Evolutionary conservation across 768 basidiomycete genomes (phyloP).

Genomic region (Lactarius psammicola): DNA sequence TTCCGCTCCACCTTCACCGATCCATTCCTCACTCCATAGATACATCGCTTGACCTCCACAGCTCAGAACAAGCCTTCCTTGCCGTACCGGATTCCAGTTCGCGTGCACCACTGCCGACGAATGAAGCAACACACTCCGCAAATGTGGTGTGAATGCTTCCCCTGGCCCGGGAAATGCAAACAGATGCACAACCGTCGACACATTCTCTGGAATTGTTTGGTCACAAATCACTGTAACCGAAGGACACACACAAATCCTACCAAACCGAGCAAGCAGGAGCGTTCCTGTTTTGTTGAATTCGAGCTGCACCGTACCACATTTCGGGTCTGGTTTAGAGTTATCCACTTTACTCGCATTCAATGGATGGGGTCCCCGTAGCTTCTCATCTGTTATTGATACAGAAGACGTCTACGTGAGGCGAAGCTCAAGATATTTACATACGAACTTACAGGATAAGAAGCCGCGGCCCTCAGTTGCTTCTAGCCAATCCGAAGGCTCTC

Average conservation of each 20-base stretch:
- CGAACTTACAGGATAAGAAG: conserved; percentile 73
- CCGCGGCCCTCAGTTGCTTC: conserved; percentile 81
- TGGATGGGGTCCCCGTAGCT: conserved; percentile 54
- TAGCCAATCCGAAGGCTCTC: conserved; percentile 83
- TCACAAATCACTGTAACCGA: conserved; percentile 18
- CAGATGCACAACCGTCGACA: conserved; percentile 63
- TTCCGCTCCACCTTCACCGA: conserved; percentile 52
- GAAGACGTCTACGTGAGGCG: not conserved
- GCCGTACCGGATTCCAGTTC: conserved; percentile 83
- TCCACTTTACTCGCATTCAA: conserved; percentile 53
- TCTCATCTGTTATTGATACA: conserved; percentile 52
- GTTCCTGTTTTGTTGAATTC: conserved; percentile 81
- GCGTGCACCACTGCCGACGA: conserved; percentile 59
- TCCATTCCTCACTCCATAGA: conserved; percentile 84
- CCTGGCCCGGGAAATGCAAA: conserved; percentile 67
- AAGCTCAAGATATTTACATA: not conserved
- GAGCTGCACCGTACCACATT: conserved; percentile 66
- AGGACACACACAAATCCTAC: conserved; percentile 39
- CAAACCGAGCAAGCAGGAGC: conserved; percentile 70
- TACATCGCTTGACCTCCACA: conserved; percentile 67
- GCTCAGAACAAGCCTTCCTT: conserved; percentile 64
- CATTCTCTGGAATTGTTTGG: conserved; percentile 48
- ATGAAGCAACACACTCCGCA: conserved; percentile 70
- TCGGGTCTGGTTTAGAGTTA: conserved; percentile 60
- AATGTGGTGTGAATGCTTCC: conserved; percentile 54